Percentiles rank a stretch among this genome's conserved stretches.
Evolutionary conservation across 495 filamentous ascomycete species (phyloP).

Genomic region (Hypoxylon fuscum): DNA sequence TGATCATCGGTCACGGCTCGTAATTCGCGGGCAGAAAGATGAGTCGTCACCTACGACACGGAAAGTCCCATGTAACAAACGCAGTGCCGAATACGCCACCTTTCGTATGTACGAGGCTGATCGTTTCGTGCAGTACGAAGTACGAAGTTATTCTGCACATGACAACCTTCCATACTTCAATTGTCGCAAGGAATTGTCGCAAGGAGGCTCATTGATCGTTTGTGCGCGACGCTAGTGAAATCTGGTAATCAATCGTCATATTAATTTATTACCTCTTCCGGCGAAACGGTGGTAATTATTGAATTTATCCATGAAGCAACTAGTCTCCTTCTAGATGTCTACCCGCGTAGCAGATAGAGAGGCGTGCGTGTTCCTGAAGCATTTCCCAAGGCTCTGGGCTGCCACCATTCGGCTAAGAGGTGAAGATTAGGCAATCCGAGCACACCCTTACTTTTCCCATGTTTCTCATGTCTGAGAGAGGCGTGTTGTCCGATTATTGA

Average conservation of each 20-base stretch:
- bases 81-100: constrained; percentile 16
- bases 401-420: constrained; percentile 14
- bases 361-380: constrained; percentile 11
- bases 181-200: no score
- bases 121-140: constrained; percentile 17
- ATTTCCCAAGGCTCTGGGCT: constrained; percentile 11
- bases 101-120: constrained; percentile 10
- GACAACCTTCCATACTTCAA: constrained; percentile 27
- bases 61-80: constrained; percentile 22
- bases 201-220: constrained; percentile 20
- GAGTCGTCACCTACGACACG: constrained; percentile 11
- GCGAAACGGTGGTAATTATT: constrained; percentile 12
- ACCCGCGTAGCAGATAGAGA: constrained; percentile 31
- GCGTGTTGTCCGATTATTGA: constrained; percentile 11
- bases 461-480: no score
- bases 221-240: constrained; percentile 29
- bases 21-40: constrained; percentile 6
- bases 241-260: constrained; percentile 11
- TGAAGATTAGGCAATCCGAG: constrained; percentile 36
- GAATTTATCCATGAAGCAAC: constrained; percentile 37
- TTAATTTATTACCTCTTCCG: constrained; percentile 16
- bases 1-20: constrained; percentile 26
- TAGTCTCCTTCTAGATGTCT: constrained; percentile 29
- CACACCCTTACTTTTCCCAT: constrained; percentile 27
- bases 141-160: constrained; percentile 10